These are phyloP conservation scores for Ogataea trehaloabstinens DNA, from an alignment of 805 yeast genomes.

Conservation along the genomic window DNA sequence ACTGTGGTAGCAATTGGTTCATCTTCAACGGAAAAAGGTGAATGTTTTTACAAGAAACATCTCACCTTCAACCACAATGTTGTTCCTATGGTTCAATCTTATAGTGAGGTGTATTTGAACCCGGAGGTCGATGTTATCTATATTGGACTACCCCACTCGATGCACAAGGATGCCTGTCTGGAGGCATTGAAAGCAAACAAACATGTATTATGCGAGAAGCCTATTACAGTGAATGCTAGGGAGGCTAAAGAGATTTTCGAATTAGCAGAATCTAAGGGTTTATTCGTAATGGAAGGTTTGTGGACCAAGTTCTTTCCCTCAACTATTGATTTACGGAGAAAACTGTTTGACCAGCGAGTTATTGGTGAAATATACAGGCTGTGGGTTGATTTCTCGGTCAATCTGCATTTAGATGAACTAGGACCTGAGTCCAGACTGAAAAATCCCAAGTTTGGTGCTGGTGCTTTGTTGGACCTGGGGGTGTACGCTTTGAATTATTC, in stretches of 20 bases:
- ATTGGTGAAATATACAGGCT: slow-evolving; percentile 48
- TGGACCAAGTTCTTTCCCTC: slow-evolving; percentile 59
- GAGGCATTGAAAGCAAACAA: slow-evolving; percentile 43
- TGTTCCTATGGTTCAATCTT: slow-evolving; percentile 23
- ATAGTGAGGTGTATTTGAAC: slow-evolving; percentile 44
- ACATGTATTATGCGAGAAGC: slow-evolving; percentile 56
- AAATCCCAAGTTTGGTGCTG: slow-evolving; percentile 50
- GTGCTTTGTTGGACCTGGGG: slow-evolving; percentile 56
- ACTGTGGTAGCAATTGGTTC: slow-evolving; percentile 41
- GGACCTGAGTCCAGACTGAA: slow-evolving; percentile 38
- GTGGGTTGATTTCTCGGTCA: slow-evolving; percentile 40
- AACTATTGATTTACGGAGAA: slow-evolving; percentile 32
- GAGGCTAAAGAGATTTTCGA: slow-evolving; percentile 42
- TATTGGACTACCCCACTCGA: slow-evolving; percentile 53
- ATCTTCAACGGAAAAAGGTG: slow-evolving; percentile 36
- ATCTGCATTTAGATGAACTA: slow-evolving; percentile 32
- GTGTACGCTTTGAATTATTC: slow-evolving; percentile 49
- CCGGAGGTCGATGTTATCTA: slow-evolving; percentile 47
- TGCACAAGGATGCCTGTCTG: slow-evolving; percentile 41
- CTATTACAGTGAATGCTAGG: slow-evolving; percentile 45
- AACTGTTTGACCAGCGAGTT: slow-evolving; percentile 38
- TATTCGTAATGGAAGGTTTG: slow-evolving; percentile 57
- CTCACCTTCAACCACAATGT: slow-evolving; percentile 16
- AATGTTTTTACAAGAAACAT: slow-evolving; percentile 27
- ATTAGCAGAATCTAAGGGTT: slow-evolving; percentile 41